Evolutionary conservation across 176 grass and related monocot species (phyloP).

Genomic region (Aegilops bicornis): DNA sequence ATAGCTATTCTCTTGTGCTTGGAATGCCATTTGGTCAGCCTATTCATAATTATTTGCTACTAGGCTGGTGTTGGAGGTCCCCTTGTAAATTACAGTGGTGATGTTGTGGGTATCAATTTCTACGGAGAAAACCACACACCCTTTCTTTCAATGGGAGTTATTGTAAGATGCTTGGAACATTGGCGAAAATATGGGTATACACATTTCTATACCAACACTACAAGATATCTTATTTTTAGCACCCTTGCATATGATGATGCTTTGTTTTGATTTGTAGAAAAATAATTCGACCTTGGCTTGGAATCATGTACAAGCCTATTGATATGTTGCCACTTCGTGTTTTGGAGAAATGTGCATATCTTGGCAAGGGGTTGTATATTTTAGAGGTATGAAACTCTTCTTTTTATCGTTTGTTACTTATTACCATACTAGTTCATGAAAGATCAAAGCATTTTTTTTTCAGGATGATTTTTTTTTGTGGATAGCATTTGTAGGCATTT

Average conservation of each 20-base stretch:
- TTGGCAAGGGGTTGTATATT: background rate
- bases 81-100: background rate
- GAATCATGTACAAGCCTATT: background rate
- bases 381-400: background rate
- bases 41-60: background rate
- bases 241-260: background rate
- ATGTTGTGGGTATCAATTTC: constrained; percentile 17
- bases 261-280: background rate
- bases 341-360: background rate
- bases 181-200: background rate
- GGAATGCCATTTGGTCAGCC: background rate
- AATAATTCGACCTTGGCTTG: constrained; percentile 16
- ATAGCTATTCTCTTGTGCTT: background rate
- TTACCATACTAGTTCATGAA: background rate
- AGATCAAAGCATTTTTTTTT: background rate
- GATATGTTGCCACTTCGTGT: background rate
- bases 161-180: background rate
- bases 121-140: background rate
- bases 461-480: background rate
- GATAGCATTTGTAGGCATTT: background rate
- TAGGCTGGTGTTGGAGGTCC: constrained; percentile 11
- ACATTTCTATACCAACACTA: background rate
- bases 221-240: background rate
- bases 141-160: background rate
- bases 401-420: background rate